These are phyloP conservation scores for Mortierella sp. DNA, from an alignment of 371 early-diverging fungal genomes.

Conservation along the genomic window DNA sequence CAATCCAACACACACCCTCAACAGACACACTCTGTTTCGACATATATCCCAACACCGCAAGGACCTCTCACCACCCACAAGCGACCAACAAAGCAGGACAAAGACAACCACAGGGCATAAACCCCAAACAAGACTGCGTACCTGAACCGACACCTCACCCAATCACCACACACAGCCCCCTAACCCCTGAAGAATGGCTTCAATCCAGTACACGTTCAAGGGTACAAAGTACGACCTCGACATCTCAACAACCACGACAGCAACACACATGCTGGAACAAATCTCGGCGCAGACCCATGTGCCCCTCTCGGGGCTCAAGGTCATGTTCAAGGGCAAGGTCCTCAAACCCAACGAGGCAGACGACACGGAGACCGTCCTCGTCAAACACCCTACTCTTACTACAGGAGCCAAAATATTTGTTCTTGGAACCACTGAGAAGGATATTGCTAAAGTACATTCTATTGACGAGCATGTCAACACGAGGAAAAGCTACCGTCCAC, in stretches of 20 bases:
- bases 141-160: too few species aligned
- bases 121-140: not conserved
- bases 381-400: conserved; percentile 22
- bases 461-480: conserved; percentile 59
- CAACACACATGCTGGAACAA: conserved; percentile 55
- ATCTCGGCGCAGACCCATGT: conserved; percentile 60
- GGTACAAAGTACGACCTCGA: conserved; percentile 48
- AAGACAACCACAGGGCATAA: not conserved
- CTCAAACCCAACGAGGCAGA: conserved; percentile 47
- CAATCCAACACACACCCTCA: not conserved
- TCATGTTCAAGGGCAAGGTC: conserved; percentile 66
- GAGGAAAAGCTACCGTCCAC: conserved; percentile 38
- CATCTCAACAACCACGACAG: conserved; percentile 47
- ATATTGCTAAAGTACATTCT: conserved; percentile 60
- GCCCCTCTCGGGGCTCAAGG: conserved; percentile 61
- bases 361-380: conserved; percentile 8
- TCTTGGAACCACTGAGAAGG: conserved; percentile 64
- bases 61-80: not conserved
- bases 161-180: not conserved
- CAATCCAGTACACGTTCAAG: conserved; percentile 63
- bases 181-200: conserved; percentile 47
- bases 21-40: not conserved
- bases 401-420: conserved; percentile 64
- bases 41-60: not conserved
- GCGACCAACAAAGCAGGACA: not conserved